A percentile compares a stretch with the other conserved stretches of the same genome.
These are phyloP conservation scores for Mycena polygramma DNA, from an alignment of 768 basidiomycete genomes.

Conservation along the genomic window DNA sequence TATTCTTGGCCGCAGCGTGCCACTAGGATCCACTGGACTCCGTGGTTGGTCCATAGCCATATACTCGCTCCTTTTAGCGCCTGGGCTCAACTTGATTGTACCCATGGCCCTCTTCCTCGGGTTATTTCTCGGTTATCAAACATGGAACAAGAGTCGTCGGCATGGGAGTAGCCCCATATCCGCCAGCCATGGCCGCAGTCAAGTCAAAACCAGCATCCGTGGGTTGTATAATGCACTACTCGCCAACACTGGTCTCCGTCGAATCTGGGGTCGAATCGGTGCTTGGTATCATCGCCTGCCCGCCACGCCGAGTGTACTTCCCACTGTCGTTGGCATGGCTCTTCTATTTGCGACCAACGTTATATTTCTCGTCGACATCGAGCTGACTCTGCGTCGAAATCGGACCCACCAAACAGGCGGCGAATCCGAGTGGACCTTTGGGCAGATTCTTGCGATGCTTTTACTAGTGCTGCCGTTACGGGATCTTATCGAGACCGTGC, in stretches of 20 bases:
- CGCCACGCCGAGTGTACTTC: background rate
- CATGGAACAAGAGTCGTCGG: background rate
- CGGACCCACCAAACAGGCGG: background rate
- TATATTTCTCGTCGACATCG: constrained; percentile 12
- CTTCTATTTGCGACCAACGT: constrained; percentile 21
- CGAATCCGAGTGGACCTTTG: constrained; percentile 17
- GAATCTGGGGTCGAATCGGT: too few relatives aligned
- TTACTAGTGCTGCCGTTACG: constrained; percentile 23
- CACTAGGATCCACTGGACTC: constrained; percentile 10
- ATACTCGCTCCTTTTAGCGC: constrained; percentile 11
- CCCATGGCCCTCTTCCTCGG: constrained; percentile 8
- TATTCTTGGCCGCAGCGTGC: background rate
- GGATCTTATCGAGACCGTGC: background rate
- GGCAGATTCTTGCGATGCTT: constrained; percentile 18
- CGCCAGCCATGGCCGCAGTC: too few relatives aligned
- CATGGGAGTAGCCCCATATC: too few relatives aligned
- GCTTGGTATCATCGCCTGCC: too few relatives aligned
- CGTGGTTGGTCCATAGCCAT: constrained; percentile 5
- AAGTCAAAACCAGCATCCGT: too few relatives aligned
- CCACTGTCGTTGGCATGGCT: constrained; percentile 9
- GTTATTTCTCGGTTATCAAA: constrained; percentile 4
- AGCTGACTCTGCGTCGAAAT: constrained; percentile 7
- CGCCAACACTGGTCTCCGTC: too few relatives aligned
- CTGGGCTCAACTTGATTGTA: constrained; percentile 17
- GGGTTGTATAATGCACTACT: too few relatives aligned